Conservation (phyloP, 192 early-diverging fungal species). For the Tieghemiomyces parasiticus region DNA sequence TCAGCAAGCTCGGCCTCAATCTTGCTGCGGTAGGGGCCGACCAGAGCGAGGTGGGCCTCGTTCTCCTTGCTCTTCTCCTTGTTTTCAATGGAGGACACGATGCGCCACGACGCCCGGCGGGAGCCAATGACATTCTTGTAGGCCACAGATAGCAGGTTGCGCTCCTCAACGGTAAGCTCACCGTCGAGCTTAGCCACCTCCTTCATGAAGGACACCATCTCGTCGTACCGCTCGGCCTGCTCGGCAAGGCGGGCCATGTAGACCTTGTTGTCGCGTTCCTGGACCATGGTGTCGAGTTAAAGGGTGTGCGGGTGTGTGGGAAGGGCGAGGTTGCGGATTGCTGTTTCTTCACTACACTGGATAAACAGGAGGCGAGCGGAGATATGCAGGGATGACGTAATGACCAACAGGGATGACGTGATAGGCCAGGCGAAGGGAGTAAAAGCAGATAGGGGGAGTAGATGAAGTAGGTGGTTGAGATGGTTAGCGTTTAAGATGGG, state of each 20-base stretch:
- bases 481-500: no score
- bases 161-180: constrained; percentile 95
- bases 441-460: not conserved
- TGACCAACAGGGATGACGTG: not conserved
- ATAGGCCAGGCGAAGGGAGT: not conserved
- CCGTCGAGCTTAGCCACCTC: constrained; percentile 73
- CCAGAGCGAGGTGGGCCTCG: constrained; percentile 74
- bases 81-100: constrained; percentile 98
- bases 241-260: constrained; percentile 60
- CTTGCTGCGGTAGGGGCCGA: constrained; percentile 87
- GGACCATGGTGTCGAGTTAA: not conserved
- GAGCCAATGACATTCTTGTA: constrained; percentile 99
- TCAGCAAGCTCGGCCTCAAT: constrained; percentile 91
- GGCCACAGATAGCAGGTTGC: constrained; percentile 95
- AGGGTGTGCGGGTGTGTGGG: not conserved
- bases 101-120: constrained; percentile 97
- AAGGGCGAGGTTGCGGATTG: not conserved
- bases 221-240: constrained; percentile 57
- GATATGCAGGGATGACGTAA: not conserved
- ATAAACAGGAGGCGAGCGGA: no score
- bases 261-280: constrained; percentile 35
- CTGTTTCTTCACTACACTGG: no score
- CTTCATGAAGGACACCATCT: constrained; percentile 84
- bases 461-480: no score
- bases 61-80: constrained; percentile 97